phyloP scores from a whole-genome alignment of 1,284 basidiomycete species.

The Rhodotorula sp. region DNA sequence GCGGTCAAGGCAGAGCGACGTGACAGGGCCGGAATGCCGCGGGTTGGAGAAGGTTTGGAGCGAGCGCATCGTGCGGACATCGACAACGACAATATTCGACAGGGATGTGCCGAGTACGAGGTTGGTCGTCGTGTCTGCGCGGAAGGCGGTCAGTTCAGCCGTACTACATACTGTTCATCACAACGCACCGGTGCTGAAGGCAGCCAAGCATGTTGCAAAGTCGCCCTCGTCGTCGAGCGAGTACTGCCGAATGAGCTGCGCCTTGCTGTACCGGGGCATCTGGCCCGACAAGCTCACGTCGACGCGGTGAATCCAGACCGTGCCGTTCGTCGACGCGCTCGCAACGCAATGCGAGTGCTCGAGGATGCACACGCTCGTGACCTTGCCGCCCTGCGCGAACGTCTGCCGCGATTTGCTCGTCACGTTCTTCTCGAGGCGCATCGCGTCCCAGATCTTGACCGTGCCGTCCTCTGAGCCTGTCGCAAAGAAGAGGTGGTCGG shows the following conservation, averaged over 20 bases:
- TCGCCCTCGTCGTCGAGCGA: conserved; percentile 48
- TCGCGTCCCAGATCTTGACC: conserved; percentile 80
- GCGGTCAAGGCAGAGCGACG: conserved; percentile 76
- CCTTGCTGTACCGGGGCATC: conserved; percentile 52
- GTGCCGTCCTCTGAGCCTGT: conserved; percentile 82
- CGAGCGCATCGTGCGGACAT: conserved; percentile 79
- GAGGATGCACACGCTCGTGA: conserved; percentile 49
- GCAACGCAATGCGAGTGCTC: conserved; percentile 53
- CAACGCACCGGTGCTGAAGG: conserved; percentile 46
- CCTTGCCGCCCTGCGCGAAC: conserved; percentile 50
- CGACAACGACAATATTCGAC: conserved; percentile 73
- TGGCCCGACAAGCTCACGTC: conserved; percentile 47
- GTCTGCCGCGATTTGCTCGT: conserved; percentile 53
- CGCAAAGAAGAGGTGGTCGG: conserved; percentile 92
- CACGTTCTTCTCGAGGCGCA: conserved; percentile 73
- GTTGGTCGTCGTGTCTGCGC: conserved; percentile 47
- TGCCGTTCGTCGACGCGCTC: conserved; percentile 51
- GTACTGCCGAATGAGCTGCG: conserved; percentile 50
- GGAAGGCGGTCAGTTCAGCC: background rate
- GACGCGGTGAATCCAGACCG: conserved; percentile 52
- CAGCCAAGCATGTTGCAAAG: conserved; percentile 51
- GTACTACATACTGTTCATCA: background rate
- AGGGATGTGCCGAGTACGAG: conserved; percentile 83
- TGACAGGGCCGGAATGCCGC: conserved; percentile 80
- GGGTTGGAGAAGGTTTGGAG: conserved; percentile 78